Evolutionary conservation across 164 flowering plant genomes (phyloP), one percentile per base, ranked within the genome.

Genomic region (Annona squamosa): DNA sequence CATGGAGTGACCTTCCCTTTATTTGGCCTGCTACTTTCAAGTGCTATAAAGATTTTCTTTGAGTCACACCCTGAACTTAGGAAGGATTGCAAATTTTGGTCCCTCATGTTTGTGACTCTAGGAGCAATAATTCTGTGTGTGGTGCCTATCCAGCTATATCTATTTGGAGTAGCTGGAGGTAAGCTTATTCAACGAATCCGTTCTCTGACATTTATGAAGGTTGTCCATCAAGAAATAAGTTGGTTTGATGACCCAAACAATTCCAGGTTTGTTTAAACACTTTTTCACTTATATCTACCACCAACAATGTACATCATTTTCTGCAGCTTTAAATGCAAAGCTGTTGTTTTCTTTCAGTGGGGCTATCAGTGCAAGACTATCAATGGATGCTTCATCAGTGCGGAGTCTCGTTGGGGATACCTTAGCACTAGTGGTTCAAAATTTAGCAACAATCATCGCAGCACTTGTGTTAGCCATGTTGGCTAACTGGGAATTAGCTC

Each of bases 161-260:
- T 86, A 65, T 86, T 91, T 47, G 92, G 91, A 70, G 64, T 91
- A 72, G 68, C 94, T 0, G 94, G 93, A 42, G 88, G 85, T 1
- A 88, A 83, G 68, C 76, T 89, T 69, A 84, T 91, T 1, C 75
- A 80, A 64, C 75, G 97, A 18, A 84, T 89, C n/a, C 86, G 97
- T 56, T 81, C 92, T 37, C 12, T 84, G 82, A 81, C 87, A 41
- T 89, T 91, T 42, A 76, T 77, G 67, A 88, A 84, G 71, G 83
- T 88, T 47, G 94, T 88, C 5, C 84, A 71, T 86, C 90, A 42
- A 89, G 87, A 44, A 84, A 87, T 46, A 84, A 89, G 10, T 72
- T 67, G 3, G 95, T 91, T 62, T 82, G 85, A 73, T 71, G 88
- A 48, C 79, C 86, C n/a, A 87, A 86, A 77, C 69, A 86, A 85